Evolutionary conservation across 352 stramenopile species (phyloP).

Genomic region (Thalassiosira gravida): DNA sequence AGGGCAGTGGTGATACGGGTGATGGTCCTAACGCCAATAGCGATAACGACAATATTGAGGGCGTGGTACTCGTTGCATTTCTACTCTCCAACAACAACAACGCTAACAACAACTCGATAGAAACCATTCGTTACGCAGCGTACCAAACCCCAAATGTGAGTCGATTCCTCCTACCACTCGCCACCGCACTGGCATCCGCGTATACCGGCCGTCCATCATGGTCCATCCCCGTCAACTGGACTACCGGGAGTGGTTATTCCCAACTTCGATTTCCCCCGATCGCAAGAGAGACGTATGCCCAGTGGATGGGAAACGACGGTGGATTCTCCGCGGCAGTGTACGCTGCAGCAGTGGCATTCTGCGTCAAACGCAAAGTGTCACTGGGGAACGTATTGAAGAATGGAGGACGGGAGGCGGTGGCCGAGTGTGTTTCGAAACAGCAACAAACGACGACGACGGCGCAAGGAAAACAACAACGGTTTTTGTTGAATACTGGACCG

Average conservation of each 20-base stretch:
- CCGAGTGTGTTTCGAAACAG: background rate
- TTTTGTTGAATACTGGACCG: background rate
- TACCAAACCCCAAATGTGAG: slow-evolving; percentile 4
- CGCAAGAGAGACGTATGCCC: background rate
- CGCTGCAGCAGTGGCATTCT: slow-evolving; percentile 5
- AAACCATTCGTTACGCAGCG: slow-evolving; percentile 3
- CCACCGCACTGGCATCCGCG: background rate
- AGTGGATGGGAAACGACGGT: slow-evolving; percentile 26
- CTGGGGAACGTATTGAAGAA: background rate
- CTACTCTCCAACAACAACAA: background rate
- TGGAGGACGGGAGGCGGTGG: background rate
- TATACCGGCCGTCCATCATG: slow-evolving; percentile 3
- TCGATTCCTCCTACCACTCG: slow-evolving; percentile 1
- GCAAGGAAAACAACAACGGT: too few relatives aligned
- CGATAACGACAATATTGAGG: background rate
- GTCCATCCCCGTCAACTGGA: slow-evolving; percentile 10
- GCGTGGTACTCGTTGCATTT: slow-evolving; percentile 18
- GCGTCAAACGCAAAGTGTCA: slow-evolving; percentile 12
- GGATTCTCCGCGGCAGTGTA: slow-evolving; percentile 31
- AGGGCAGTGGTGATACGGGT: too few relatives aligned
- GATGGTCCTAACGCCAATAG: too few relatives aligned
- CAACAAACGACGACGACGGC: background rate
- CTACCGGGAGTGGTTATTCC: background rate
- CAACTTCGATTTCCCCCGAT: background rate
- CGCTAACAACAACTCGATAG: background rate